Conservation (phyloP, 139 green algal species). For the Penium margaritaceum region DNA sequence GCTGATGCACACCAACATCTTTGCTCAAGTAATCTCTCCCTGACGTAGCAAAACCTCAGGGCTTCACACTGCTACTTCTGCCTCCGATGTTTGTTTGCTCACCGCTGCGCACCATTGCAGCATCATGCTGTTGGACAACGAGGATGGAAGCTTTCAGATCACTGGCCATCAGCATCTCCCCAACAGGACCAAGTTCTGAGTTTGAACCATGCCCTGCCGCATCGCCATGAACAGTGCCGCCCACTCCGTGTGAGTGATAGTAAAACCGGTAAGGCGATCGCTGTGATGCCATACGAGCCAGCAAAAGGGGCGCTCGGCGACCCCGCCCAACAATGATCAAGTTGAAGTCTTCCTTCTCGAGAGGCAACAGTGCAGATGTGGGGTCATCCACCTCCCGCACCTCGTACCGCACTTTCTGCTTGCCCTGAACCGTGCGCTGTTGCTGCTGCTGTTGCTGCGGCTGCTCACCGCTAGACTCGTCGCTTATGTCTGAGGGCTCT, state of each 20-base stretch:
- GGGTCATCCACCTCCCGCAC: conserved; percentile 18
- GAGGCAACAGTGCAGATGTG: background rate
- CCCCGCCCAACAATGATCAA: conserved; percentile 19
- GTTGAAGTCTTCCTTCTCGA: conserved; percentile 16
- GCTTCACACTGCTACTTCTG: no score
- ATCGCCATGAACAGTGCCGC: background rate
- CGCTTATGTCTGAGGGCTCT: background rate
- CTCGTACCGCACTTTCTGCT: conserved; percentile 1
- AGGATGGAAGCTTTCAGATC: conserved; percentile 20
- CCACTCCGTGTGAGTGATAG: no score
- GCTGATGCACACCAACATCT: no score
- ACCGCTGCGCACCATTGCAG: conserved; percentile 4
- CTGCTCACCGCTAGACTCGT: background rate
- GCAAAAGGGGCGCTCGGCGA: conserved; percentile 7
- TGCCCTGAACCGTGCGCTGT: no score
- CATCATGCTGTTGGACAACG: conserved; percentile 34
- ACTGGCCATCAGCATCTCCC: conserved; percentile 9
- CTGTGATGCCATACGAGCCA: conserved; percentile 1
- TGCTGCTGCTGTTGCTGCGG: background rate
- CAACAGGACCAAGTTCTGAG: conserved; percentile 15
- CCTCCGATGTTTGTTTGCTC: no score
- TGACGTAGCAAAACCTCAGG: no score
- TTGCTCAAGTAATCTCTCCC: no score
- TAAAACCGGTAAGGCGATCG: background rate
- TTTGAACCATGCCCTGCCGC: no score